Conservation (phyloP, 2,329 filamentous ascomycete species). For the Ascochyta pisi region DNA sequence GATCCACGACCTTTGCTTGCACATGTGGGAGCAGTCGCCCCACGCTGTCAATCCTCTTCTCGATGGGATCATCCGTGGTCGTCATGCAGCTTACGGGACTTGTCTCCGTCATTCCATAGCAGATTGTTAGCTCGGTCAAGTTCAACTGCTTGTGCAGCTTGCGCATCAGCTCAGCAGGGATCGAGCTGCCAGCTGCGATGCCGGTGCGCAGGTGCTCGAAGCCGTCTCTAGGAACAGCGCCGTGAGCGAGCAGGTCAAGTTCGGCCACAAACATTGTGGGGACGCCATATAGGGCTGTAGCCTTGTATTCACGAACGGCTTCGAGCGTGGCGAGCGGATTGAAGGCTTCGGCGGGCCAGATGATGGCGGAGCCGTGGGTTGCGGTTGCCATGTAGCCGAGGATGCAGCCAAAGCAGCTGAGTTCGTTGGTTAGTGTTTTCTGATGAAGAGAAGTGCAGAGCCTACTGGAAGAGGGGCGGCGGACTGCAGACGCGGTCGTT, state of each 20-base stretch:
- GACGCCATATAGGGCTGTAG: constrained; percentile 82
- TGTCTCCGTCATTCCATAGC: constrained; percentile 97
- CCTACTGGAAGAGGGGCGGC: constrained; percentile 61
- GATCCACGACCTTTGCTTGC: constrained; percentile 75
- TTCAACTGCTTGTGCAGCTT: constrained; percentile 77
- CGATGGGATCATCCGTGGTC: constrained; percentile 73
- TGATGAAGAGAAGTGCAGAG: not conserved
- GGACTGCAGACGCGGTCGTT: constrained; percentile 73
- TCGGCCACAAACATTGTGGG: constrained; percentile 94
- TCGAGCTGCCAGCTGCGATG: constrained; percentile 86
- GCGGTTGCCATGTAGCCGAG: constrained; percentile 96
- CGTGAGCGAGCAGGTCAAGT: constrained; percentile 73
- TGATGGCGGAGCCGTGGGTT: constrained; percentile 79
- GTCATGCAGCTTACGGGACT: constrained; percentile 80
- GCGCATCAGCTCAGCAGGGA: constrained; percentile 82
- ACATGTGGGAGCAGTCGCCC: constrained; percentile 88
- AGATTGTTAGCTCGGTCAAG: constrained; percentile 83
- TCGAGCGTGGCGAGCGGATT: constrained; percentile 75
- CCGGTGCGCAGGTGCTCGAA: constrained; percentile 80
- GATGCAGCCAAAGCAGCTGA: constrained; percentile 82
- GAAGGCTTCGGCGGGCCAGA: constrained; percentile 88
- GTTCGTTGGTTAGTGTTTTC: constrained; percentile 4
- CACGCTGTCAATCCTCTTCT: constrained; percentile 76
- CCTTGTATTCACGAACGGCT: constrained; percentile 67
- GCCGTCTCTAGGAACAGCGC: constrained; percentile 53